Evolutionary conservation across 2,329 filamentous ascomycete genomes (phyloP).

Genomic region (Mariannaea sp.): DNA sequence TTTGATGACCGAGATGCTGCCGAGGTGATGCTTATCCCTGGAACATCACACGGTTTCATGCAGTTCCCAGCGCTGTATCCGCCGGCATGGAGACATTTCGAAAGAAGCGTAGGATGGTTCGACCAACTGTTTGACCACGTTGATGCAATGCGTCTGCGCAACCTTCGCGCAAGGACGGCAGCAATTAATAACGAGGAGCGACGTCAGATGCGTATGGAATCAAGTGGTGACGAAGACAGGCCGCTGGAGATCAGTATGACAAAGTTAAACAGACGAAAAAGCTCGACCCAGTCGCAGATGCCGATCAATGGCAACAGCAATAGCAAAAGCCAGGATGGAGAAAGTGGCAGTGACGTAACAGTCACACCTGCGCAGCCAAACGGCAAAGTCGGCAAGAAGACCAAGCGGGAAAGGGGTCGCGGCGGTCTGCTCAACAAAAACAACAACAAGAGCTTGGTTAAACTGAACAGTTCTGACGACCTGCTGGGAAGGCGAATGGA

Average conservation of each 20-base stretch:
- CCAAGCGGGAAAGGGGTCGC: conserved; percentile 36
- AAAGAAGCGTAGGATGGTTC: conserved; percentile 80
- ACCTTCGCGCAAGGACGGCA: conserved; percentile 22
- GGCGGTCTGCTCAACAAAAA: conserved; percentile 44
- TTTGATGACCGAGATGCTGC: conserved; percentile 51
- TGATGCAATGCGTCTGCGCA: conserved; percentile 45
- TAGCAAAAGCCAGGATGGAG: conserved; percentile 22
- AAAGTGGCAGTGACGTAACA: conserved; percentile 26
- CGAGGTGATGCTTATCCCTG: conserved; percentile 83
- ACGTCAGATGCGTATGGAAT: conserved; percentile 54
- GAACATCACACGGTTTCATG: conserved; percentile 90
- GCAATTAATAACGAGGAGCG: conserved; percentile 34
- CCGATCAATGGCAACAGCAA: conserved; percentile 19
- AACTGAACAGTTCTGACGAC: conserved; percentile 63
- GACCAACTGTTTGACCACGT: conserved; percentile 70
- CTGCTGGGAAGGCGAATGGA: conserved; percentile 62
- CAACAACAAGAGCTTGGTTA: conserved; percentile 55
- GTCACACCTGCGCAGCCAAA: conserved; percentile 27
- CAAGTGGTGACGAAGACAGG: conserved; percentile 76
- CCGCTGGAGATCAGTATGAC: conserved; percentile 81
- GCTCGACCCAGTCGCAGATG: conserved; percentile 28
- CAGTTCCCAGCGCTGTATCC: conserved; percentile 90
- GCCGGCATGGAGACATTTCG: conserved; percentile 86
- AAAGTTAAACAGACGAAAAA: conserved; percentile 46
- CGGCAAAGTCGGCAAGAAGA: conserved; percentile 33